Base-by-base conservation (phyloP, 2,329 filamentous ascomycete species). In the Colletotrichum viniferum region DNA sequence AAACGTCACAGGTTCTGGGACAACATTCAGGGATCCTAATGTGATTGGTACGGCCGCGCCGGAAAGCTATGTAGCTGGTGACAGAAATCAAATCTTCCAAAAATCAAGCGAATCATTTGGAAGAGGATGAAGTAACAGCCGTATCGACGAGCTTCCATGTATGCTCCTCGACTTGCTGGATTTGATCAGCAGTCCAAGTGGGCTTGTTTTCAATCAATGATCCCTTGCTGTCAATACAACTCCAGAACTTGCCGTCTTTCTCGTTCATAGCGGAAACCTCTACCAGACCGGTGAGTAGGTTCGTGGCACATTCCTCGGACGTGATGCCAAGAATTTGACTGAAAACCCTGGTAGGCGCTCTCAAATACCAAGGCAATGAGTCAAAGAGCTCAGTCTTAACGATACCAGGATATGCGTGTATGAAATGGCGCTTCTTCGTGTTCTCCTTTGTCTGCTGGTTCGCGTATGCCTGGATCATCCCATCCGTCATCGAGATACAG, bases 351-450 rank as follows among this genome's bases (percentile, higher is more conserved):
- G 66, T 30, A 6, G 75, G 30, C 0, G 77, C 21, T 7, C 81
- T 80, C 7, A 82, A 14, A 56, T 82, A 81, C 80, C 78, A 79
- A 1, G 85, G 86, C 1, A 87, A 76, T 3, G 79, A 77, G 4
- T 73, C 64, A 21, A 58, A 24, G 4, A 85, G 30, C 3, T 80
- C 80, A 0, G 86, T 84, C 2, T 80, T 80, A 16, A 88, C 87
- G 2, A 79, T 26, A 3, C 86, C 86, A 0, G 87, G 87, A 12
- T 77, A 83, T 0, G 84, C 83, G 62, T 88, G 86, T 0, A 87
- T 77, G 64, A 86, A 88, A 56, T 83, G 79, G 2, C 80, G 77
- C 24, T 21, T 77, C 7, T 18, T 36, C 16, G 76, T 78, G 2
- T 77, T 71, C 3, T 72, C 16, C 10, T 83, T 58, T 7, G 28